Base-by-base conservation (phyloP, 2,329 filamentous ascomycete genomes). In the Reticulascus tulasneorum region DNA sequence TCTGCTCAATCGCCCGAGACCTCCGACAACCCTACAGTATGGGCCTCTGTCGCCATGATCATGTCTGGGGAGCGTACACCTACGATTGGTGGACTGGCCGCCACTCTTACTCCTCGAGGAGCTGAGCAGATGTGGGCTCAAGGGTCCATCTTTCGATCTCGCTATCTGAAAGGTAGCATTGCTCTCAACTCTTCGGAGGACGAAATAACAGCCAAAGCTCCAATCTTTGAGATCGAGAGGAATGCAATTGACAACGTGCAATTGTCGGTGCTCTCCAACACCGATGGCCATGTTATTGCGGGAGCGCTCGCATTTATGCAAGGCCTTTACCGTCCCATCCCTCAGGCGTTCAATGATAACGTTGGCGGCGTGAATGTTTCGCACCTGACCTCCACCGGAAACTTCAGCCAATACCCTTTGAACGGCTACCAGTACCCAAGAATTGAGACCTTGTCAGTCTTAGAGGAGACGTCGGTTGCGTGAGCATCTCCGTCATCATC, bases 371-470 rank as follows among this genome's bases (percentile, higher is more conserved):
- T 46, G 5, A 47, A 45, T 16, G 26, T 46, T 8, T 42, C 45
- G 10, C 35, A 31, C 9, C 39, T 44, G 23, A 38, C 38, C 7
- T 10, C 22, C 13, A 79, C 86, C 52, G 78, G 78, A 9, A 76
- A 72, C 5, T 58, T 64, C 3, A 64, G 84, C 6, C 64, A 79
- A 18, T 76, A 77, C 25, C 89, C 89, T 0, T 60, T 94, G 50
- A 64, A 75, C 35, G 88, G 88, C 9, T 94, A 90, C 54, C 89
- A 94, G 55, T 79, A 94, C 47, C 83, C 91, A 13, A 77, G 77
- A 2, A 64, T 94, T 23, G 64, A 71, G 28, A 72, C 75, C 1
- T 56, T 80, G 7, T 63, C 69, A 2, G 57, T 43, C 1, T 47
- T 58, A 6, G 71, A 77, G 38, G 62, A 57, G 9, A 58, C 62